Base-by-base conservation (phyloP, 257 asterid species). In the Henckelia pumila region DNA sequence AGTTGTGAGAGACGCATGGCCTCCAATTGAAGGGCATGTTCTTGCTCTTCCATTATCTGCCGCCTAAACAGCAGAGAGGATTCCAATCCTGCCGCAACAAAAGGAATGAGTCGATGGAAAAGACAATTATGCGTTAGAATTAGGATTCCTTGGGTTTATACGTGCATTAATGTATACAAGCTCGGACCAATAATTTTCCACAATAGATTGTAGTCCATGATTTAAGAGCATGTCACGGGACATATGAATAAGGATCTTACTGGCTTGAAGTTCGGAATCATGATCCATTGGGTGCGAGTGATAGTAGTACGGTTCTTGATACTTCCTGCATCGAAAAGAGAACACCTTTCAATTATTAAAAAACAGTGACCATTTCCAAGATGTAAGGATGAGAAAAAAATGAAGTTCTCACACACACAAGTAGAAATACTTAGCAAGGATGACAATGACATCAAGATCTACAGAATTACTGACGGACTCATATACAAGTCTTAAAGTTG, bases 1-100 rank as follows among this genome's bases (percentile, higher is more conserved):
- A 89, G 79, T 68, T 84, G 82, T 30, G 95, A 78, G 70, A 87
- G 79, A 58, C 82, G 96, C 76, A 68, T 67, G 0, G 75, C 61
- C 86, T 84, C 91, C 23, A 63, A 69, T 72, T 92, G 89, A 68
- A 89, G 72, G 60, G 78, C 74, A 17, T 62, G 81, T 52, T 79
- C 82, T 3, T 78, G 83, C 40, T 81, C 88, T 71, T 83, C 91
- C 78, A 75, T 65, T 52, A 76, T 76, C 72, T 80, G 88, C 77
- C 86, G 79, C 37, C 79, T 75, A 47, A 77, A 61, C 64, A 76
- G 37, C 66, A 88, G 77, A 5, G 87, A 67, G 10, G 83, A 73
- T 37, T 78, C 85, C 85, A 82, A 76, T 70, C 86, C 97, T 85
- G 81, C 61, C 30, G 63, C 22, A 63, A 71, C 20, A 47, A 47